Evolutionary conservation across 345 rosid species (phyloP).

Genomic region (Arabidopsis arenosa): DNA sequence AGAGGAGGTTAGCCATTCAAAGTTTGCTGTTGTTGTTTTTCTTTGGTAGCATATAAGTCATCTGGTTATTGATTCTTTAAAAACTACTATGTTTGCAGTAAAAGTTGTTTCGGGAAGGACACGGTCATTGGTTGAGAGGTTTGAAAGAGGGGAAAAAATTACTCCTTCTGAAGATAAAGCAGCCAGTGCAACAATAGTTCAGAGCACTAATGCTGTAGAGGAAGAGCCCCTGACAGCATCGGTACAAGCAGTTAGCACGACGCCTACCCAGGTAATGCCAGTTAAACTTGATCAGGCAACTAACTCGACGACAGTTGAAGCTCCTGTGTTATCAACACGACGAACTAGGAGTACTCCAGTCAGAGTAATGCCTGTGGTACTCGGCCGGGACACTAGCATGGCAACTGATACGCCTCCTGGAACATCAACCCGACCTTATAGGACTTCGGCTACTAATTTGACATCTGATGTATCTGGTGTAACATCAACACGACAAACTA

Average conservation of each 20-base stretch:
- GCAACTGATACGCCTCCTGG: constrained; percentile 37
- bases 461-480: constrained; percentile 30
- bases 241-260: constrained; percentile 29
- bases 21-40: constrained; percentile 29
- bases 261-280: constrained; percentile 28
- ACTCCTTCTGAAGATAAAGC: constrained; percentile 53
- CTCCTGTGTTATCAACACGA: constrained; percentile 40
- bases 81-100: constrained; percentile 63
- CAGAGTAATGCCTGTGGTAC: constrained; percentile 47
- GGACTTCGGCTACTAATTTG: constrained; percentile 16
- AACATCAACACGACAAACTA: constrained; percentile 30
- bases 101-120: constrained; percentile 90
- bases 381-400: constrained; percentile 34
- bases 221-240: constrained; percentile 38
- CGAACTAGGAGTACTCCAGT: constrained; percentile 36
- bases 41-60: constrained; percentile 6
- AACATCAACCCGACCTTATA: constrained; percentile 30
- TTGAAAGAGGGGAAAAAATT: constrained; percentile 71
- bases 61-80: constrained; percentile 39
- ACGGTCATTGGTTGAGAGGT: constrained; percentile 88
- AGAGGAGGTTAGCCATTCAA: constrained; percentile 80
- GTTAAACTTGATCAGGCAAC: constrained; percentile 38
- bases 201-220: constrained; percentile 31
- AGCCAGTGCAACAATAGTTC: constrained; percentile 35
- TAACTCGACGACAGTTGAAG: constrained; percentile 29